Evolutionary conservation across 2,329 filamentous ascomycete genomes (phyloP).

Genomic region (Paradendryphiella salina): DNA sequence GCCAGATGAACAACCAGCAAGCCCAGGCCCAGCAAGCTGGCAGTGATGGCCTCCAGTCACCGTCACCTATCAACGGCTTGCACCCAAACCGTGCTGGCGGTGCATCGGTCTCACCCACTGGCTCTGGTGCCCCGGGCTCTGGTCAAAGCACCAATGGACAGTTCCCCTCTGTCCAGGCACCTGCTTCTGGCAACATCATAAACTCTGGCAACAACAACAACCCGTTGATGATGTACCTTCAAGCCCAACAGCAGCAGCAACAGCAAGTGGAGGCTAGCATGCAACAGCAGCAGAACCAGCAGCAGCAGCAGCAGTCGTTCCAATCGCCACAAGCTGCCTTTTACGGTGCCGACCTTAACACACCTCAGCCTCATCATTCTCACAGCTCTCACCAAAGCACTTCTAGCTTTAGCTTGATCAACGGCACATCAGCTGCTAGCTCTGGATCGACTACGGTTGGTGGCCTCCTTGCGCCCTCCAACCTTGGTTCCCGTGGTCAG

Average conservation of each 20-base stretch:
- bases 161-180: constrained; percentile 62
- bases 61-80: constrained; percentile 61
- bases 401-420: constrained; percentile 55
- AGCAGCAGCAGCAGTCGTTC: constrained; percentile 60
- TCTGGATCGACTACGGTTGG: constrained; percentile 71
- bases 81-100: constrained; percentile 58
- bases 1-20: constrained; percentile 70
- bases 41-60: constrained; percentile 60
- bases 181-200: constrained; percentile 73
- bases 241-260: constrained; percentile 59
- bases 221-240: constrained; percentile 90
- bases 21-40: constrained; percentile 68
- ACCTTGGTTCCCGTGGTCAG: constrained; percentile 60
- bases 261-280: constrained; percentile 48
- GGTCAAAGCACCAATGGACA: constrained; percentile 59
- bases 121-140: constrained; percentile 61
- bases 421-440: constrained; percentile 44
- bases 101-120: constrained; percentile 64
- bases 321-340: constrained; percentile 77
- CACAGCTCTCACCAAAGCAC: constrained; percentile 60
- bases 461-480: constrained; percentile 74
- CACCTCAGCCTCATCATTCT: constrained; percentile 64
- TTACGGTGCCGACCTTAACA: constrained; percentile 69
- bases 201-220: constrained; percentile 80
- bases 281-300: constrained; percentile 37